Evolutionary conservation across 2,329 filamentous ascomycete genomes (phyloP), one percentile per base, ranked within the genome.

Genomic region (Lasiodiplodia theobromae): DNA sequence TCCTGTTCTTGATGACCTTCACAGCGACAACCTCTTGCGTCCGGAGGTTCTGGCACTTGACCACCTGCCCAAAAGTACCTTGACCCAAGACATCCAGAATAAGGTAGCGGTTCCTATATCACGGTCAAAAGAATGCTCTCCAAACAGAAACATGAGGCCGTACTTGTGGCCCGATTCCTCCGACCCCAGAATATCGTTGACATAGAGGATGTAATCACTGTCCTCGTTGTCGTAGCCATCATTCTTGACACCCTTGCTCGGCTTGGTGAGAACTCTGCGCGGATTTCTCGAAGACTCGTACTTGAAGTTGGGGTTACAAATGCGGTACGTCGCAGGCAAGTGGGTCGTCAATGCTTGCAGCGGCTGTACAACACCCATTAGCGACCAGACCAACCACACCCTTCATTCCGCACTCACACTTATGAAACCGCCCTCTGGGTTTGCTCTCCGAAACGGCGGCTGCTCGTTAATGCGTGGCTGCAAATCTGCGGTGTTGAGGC

Each of bases 141-240:
- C n/a, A 68, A 38, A 70, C n/a, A 16, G 28, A 51, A 49, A 47
- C 8, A 44, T 58, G 25, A 56, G n/a, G 44, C 37, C 89, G 74
- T 84, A 94, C 92, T 98, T 99, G 84, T 99, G 96, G 51, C 96
- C 96, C 71, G 95, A 95, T 80, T 99, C 96, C 81, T 99, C 96
- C 16, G 95, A 98, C 11, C 96, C 96, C 67, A 99, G 85, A 72
- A 99, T 99, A 78, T 99, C 96, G 79, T 99, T 99, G 75, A 99
- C 96, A 75, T 98, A 99, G 73, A 99, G 88, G 76, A 99, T 99
- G 78, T 99, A 99, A 78, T 99, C 96, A 80, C 96, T 98, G 74
- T 99, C 96, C 79, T 99, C 96, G 74, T 99, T 99, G 78, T 99
- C 96, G 77, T 96, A 99, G 4, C 96, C 96, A 82, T 99, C 96